Base-by-base conservation (phyloP, 2,329 filamentous ascomycete species). In the Dactylellina parvicollis region DNA sequence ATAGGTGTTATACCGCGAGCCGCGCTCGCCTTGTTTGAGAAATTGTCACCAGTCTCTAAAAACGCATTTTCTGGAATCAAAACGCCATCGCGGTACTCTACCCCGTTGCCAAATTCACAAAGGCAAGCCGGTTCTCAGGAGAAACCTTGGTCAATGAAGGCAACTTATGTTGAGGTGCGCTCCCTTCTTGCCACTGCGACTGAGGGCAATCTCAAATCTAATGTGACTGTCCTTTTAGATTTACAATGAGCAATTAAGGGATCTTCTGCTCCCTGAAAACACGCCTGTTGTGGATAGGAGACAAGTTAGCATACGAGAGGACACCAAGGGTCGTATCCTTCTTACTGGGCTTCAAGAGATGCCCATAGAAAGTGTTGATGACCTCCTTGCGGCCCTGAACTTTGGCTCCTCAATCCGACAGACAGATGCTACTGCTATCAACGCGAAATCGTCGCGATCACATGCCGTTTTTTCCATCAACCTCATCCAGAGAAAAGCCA, bases 391-490 rank as follows among this genome's bases (percentile, higher is more conserved):
- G 74, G 93, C 92, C 4, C 85, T 99, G 64, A 95, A 93, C 80
- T 94, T 96, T 79, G 95, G 95, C 18, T 99, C 95, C 0, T 87
- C 90, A 22, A 96, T 99, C 79, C 90, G 95, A 73, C 95, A 99
- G 80, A 99, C 95, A 0, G 95, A 99, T 82, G 90, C 95, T 22
- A 99, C 95, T 1, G 95, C 94, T 2, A 95, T 98, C 79, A 99
- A 99, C 79, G 95, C 94, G 44, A 94, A 96, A 80, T 99, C 95
- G 0, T 99, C 95, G 9, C 92, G 95, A 75, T 99, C 95, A 0
- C 95, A 99, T 80, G 95, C 95, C 32, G 93, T 99, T 28, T 98
- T 99, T 82, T 97, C 92, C 79, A 83, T 99, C 75, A 98, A 98
- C 78, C 85, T 99, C 5, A 85, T 98, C 5, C 92, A 97, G 82